These are phyloP conservation scores for Chrysochromulina parva DNA, from an alignment of 78 protist genomes.

Conservation along the genomic window DNA sequence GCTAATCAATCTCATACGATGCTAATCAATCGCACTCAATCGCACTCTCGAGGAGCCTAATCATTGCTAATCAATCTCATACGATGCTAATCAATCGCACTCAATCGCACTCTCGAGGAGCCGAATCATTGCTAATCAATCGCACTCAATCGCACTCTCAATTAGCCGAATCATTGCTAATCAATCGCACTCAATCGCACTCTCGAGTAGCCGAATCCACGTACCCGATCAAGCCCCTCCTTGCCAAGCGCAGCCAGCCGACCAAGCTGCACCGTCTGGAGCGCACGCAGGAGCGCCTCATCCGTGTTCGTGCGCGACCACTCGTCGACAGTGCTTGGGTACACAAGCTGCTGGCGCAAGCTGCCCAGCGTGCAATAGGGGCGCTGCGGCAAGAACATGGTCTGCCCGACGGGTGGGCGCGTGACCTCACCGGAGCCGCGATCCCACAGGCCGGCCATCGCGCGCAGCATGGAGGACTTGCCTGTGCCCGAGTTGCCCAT, in stretches of 20 bases:
- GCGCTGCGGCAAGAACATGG: constrained; percentile 58
- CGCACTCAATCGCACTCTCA: no score
- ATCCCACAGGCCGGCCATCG: constrained; percentile 63
- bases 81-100: no score
- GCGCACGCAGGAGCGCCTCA: not conserved
- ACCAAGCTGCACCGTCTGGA: not conserved
- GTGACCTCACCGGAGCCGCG: constrained; percentile 14
- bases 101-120: no score
- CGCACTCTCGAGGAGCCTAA: no score
- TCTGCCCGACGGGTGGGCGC: not conserved
- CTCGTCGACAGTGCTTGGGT: constrained; percentile 39
- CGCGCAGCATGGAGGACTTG: constrained; percentile 56
- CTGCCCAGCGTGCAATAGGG: constrained; percentile 60
- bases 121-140: no score
- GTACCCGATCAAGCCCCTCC: not conserved
- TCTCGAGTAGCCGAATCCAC: no score
- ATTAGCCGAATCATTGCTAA: no score
- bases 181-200: no score
- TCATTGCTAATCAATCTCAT: no score
- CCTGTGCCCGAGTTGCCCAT: constrained; percentile 47
- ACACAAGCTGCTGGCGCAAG: constrained; percentile 56
- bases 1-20: no score
- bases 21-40: no score
- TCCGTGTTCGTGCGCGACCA: not conserved
- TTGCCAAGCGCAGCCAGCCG: not conserved